Percentiles rank a stretch among this genome's conserved stretches.
Evolutionary conservation across 768 basidiomycete species (phyloP).

Genomic region (Naganishia kalamii): DNA sequence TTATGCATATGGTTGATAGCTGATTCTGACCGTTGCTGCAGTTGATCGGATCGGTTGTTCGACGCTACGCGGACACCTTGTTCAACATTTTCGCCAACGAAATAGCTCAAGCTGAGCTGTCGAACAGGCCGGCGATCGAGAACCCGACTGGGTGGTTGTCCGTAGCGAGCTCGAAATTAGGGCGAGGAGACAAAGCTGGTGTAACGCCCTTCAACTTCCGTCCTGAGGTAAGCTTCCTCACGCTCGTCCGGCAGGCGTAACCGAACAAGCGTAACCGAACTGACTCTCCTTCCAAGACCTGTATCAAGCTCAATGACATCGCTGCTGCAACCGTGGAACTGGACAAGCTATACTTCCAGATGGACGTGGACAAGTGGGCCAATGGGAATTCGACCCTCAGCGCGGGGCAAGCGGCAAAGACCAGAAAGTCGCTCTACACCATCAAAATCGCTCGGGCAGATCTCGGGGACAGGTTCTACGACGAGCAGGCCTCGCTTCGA

Average conservation of each 20-base stretch:
- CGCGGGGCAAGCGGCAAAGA: constrained; percentile 63
- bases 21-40: constrained; percentile 81
- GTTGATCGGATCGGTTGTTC: constrained; percentile 8
- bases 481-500: constrained; percentile 76
- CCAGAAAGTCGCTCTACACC: constrained; percentile 72
- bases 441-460: constrained; percentile 92
- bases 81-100: constrained; percentile 71
- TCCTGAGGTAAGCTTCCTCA: constrained; percentile 54
- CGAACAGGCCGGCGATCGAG: constrained; percentile 16
- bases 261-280: neutral
- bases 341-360: constrained; percentile 87
- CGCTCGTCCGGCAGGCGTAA: too few relatives aligned
- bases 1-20: constrained; percentile 51
- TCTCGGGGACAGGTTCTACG: constrained; percentile 64
- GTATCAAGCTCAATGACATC: constrained; percentile 96
- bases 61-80: constrained; percentile 75
- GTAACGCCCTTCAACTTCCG: constrained; percentile 92
- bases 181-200: constrained; percentile 66
- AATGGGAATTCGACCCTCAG: constrained; percentile 7
- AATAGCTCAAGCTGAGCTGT: constrained; percentile 24
- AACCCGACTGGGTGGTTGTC: constrained; percentile 51
- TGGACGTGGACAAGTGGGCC: constrained; percentile 68
- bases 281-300: constrained; percentile 54
- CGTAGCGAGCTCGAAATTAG: constrained; percentile 47
- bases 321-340: constrained; percentile 82